Evolutionary conservation across 2,329 filamentous ascomycete genomes (phyloP).

Genomic region (Sclerotinia spermophila): DNA sequence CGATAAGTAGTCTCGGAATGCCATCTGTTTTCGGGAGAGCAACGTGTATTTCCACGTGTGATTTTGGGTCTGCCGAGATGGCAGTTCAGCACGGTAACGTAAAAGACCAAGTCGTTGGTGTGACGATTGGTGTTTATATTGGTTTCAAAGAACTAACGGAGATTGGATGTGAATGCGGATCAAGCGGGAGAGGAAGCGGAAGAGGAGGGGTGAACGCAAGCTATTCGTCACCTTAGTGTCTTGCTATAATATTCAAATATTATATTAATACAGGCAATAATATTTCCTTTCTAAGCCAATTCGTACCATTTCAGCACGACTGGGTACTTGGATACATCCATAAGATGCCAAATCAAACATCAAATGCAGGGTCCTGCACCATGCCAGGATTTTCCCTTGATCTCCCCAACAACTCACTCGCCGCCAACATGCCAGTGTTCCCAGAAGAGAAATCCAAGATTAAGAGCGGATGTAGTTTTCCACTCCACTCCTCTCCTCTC

Average conservation of each 20-base stretch:
- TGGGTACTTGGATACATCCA: background rate
- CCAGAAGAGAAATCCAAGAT: background rate
- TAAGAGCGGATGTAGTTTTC: background rate
- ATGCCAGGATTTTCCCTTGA: constrained; percentile 2
- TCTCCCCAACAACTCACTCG: background rate
- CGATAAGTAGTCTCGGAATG: constrained; percentile 4
- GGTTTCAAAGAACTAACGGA: background rate
- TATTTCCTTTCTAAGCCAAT: background rate
- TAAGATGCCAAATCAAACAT: background rate
- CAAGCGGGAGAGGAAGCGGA: background rate
- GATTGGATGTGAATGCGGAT: background rate
- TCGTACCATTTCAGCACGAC: background rate
- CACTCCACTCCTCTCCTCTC: background rate
- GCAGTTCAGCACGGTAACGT: background rate
- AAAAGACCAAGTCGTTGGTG: background rate
- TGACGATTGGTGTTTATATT: background rate
- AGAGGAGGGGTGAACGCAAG: background rate
- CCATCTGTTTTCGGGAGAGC: background rate
- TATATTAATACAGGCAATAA: background rate
- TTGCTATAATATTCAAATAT: background rate
- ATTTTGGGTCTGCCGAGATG: background rate
- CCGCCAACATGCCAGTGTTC: background rate
- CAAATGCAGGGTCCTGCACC: constrained; percentile 10
- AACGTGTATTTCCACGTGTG: background rate
- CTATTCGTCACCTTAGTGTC: background rate